A percentile compares a stretch with the other conserved stretches of the same genome.
Conservation (phyloP, 257 asterid genomes). For the Forsythia suspensa region DNA sequence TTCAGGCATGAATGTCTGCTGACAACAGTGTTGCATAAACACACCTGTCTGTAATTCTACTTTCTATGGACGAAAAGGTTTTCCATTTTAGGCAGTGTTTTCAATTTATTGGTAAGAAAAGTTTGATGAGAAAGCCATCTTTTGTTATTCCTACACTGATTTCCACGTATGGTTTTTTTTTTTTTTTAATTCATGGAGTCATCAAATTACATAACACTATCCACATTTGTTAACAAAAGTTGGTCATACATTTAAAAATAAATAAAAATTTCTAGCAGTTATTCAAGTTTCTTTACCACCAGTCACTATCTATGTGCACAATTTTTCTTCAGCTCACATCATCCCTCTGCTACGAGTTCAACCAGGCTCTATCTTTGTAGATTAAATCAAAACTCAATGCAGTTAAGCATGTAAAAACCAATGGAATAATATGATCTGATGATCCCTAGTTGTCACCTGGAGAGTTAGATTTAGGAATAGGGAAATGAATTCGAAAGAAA, state of each 20-base stretch:
- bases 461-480: constrained; percentile 41
- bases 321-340: constrained; percentile 40
- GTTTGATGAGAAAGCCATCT: background rate
- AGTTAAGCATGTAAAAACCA: background rate
- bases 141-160: background rate
- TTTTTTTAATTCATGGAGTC: background rate
- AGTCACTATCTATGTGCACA: constrained; percentile 28
- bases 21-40: background rate
- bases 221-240: constrained; percentile 17
- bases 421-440: constrained; percentile 5
- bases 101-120: background rate
- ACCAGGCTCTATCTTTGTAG: background rate
- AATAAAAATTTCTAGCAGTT: constrained; percentile 15
- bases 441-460: constrained; percentile 40
- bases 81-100: background rate
- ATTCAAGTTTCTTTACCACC: constrained; percentile 24
- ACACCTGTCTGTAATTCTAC: background rate
- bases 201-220: constrained; percentile 12
- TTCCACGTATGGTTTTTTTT: background rate
- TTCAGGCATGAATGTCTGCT: background rate
- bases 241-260: constrained; percentile 4
- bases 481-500: constrained; percentile 42
- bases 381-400: constrained; percentile 2
- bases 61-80: background rate
- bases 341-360: background rate